phyloP scores from a whole-genome alignment of 2,329 filamentous ascomycete genomes.

The Leptographium lundbergii region DNA sequence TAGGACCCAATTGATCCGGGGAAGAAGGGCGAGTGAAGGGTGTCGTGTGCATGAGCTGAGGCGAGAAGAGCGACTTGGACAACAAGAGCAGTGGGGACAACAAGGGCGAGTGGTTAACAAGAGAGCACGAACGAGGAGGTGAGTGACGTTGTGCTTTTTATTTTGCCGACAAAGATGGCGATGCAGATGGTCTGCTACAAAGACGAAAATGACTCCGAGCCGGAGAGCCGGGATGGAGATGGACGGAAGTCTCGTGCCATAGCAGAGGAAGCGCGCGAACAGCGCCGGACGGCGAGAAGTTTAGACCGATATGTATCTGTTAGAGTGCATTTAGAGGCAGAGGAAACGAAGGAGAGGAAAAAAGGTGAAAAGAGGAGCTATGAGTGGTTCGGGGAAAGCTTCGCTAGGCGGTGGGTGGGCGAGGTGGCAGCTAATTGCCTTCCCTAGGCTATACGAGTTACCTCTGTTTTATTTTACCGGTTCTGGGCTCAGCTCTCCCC shows the following conservation, averaged over 20 bases:
- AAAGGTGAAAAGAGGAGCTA: constrained; percentile 7
- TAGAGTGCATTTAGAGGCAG: not conserved
- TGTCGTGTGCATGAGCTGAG: not conserved
- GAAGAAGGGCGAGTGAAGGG: not conserved
- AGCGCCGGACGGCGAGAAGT: constrained; percentile 13
- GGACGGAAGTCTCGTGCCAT: constrained; percentile 27
- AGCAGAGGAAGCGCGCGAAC: constrained; percentile 19
- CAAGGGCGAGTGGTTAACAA: not conserved
- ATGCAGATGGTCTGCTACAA: not conserved
- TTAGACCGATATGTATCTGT: constrained; percentile 10
- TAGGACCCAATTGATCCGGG: not conserved
- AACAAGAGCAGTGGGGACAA: not conserved
- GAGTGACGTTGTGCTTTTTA: not conserved
- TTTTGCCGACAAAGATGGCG: not conserved
- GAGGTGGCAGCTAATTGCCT: not conserved
- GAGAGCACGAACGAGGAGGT: not conserved
- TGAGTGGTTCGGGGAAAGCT: constrained; percentile 11
- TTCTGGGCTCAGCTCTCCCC: not conserved
- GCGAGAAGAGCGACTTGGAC: not conserved
- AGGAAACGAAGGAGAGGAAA: constrained; percentile 2
- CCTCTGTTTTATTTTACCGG: not conserved
- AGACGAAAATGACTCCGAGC: constrained; percentile 19
- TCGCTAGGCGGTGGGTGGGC: constrained; percentile 2
- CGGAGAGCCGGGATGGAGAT: constrained; percentile 22
- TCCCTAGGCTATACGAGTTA: not conserved